Evolutionary conservation across 768 basidiomycete genomes (phyloP), one percentile per base, ranked within the genome.

Genomic region (Lepiota subincarnata): DNA sequence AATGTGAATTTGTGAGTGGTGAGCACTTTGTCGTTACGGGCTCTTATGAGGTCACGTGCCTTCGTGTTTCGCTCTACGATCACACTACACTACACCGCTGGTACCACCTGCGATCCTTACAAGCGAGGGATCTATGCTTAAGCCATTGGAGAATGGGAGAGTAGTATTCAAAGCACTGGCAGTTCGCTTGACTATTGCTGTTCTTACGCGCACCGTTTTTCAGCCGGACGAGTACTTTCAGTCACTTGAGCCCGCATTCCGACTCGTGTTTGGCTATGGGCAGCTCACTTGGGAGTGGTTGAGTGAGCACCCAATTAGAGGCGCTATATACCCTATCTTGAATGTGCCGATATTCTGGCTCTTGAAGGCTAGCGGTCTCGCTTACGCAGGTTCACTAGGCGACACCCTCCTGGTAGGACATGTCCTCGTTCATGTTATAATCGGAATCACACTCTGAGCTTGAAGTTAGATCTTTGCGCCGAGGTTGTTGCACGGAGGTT

Each of bases 201-300:
- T 95, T 28, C 69, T 72, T 37, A 94, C 92, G 0, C 77, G 79
- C 50, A 92, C 94, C 3, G 89, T 88, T 72, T 98, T 98, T 66
- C 95, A 98, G 66, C 94, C 97, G 7, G 97, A 99, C 68, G 97
- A 98, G 69, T 96, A 89, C 68, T 98, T 88, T 62, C 97, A 99
- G 65, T 81, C 93, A 5, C 78, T 98, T 40, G 97, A 99, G 65
- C 88, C 91, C 42, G 97, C 97, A 0, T 89, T 98, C 66, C 77
- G 77, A 52, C 70, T 85, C 39, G 91, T 97, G 46, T 98, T 92
- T 66, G 93, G 94, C 42, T 92, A 92, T 69, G 96, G 94, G 1
- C 79, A 86, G 59, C 74, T 93, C 38, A 98, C 95, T 19, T 99
- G 97, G 97, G 97, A 99, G 73, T 99, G 97, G 97, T 70, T 79